These are phyloP conservation scores for Candida vartiovaarae DNA, from an alignment of 805 yeast genomes.

Conservation along the genomic window DNA sequence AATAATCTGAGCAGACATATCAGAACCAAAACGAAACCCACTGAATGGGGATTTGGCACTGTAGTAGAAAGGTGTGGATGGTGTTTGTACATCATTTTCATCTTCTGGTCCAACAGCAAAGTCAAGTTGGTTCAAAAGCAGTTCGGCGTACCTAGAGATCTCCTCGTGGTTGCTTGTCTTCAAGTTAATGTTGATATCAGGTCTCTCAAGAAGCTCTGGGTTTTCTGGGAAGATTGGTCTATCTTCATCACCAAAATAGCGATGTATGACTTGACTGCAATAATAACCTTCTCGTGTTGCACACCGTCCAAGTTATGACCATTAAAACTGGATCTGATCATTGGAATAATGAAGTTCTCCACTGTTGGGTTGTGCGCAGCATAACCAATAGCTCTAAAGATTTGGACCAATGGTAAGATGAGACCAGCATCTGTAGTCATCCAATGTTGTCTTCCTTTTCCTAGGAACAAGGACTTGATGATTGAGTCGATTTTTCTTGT, in stretches of 20 bases:
- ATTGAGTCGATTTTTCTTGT: conserved; percentile 68
- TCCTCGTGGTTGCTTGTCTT: conserved; percentile 55
- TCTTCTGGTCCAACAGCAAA: conserved; percentile 38
- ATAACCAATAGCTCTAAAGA: conserved; percentile 71
- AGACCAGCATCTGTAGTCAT: conserved; percentile 53
- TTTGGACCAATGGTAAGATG: conserved; percentile 60
- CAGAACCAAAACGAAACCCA: conserved; percentile 35
- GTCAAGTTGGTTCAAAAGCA: conserved; percentile 55
- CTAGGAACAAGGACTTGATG: conserved; percentile 47
- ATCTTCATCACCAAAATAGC: conserved; percentile 60
- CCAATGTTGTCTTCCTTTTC: conserved; percentile 71
- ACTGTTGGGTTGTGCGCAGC: conserved; percentile 72
- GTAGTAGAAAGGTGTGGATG: conserved; percentile 29
- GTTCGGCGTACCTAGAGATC: conserved; percentile 50
- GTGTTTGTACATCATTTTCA: conserved; percentile 20
- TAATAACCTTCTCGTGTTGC: conserved; percentile 60
- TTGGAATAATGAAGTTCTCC: conserved; percentile 69
- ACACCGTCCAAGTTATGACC: conserved; percentile 53
- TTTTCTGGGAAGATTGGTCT: conserved; percentile 70
- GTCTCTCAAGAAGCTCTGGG: conserved; percentile 26
- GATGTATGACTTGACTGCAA: conserved; percentile 66
- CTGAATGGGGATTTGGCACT: conserved; percentile 28
- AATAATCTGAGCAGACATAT: conserved; percentile 29
- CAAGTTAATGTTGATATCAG: conserved; percentile 25
- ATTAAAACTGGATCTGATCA: conserved; percentile 55